phyloP scores from a whole-genome alignment of 805 yeast genomes.

The Wickerhamiella azymoides region DNA sequence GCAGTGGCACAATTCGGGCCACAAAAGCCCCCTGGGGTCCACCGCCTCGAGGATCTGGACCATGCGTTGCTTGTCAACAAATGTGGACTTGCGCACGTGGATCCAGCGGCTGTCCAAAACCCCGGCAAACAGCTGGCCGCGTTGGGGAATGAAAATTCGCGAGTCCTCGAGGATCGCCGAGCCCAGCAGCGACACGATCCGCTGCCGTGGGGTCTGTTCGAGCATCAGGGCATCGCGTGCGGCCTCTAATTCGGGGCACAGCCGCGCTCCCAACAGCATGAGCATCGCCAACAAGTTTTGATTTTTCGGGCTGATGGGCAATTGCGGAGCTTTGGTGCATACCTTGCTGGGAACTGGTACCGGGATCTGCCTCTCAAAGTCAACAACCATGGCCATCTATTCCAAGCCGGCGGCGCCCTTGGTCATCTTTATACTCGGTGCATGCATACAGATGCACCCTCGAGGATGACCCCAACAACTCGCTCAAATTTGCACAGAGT shows the following conservation, averaged over 20 bases:
- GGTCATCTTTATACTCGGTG: neutral
- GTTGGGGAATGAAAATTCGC: neutral
- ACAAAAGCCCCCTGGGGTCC: constrained; percentile 3
- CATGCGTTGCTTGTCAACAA: constrained; percentile 5
- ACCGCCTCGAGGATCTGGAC: constrained; percentile 6
- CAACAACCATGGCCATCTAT: neutral
- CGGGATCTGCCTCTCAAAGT: neutral
- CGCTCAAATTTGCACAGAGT: neutral
- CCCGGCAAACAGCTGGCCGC: constrained; percentile 6
- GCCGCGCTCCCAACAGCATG: constrained; percentile 6
- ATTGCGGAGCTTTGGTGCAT: neutral
- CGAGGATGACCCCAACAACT: constrained; percentile 6
- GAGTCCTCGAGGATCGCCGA: constrained; percentile 11
- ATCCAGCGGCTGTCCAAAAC: constrained; percentile 2
- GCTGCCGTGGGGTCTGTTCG: neutral
- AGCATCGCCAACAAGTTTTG: constrained; percentile 4
- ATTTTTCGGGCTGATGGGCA: neutral
- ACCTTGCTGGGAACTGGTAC: neutral
- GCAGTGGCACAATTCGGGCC: constrained; percentile 3
- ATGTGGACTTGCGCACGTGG: constrained; percentile 7
- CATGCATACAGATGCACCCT: constrained; percentile 2
- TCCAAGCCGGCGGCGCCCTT: neutral
- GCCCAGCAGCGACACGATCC: neutral
- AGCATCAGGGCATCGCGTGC: constrained; percentile 1
- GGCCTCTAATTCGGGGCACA: constrained; percentile 5